These are phyloP conservation scores for Cryptosporidium viatorum DNA, from an alignment of 169 alveolate genomes.

Conservation along the genomic window DNA sequence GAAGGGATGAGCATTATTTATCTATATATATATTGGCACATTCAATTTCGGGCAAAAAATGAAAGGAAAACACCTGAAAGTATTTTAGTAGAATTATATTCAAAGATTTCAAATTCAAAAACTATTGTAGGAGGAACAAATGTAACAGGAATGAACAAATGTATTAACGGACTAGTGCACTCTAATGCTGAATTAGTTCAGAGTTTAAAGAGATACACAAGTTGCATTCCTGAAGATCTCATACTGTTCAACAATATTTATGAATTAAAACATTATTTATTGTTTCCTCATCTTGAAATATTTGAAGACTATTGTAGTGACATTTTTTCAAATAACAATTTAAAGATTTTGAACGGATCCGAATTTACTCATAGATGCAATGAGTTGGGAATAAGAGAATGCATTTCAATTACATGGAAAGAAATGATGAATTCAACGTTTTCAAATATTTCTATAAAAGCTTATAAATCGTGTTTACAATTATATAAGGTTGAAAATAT, in stretches of 20 bases:
- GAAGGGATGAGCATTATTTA: constrained; percentile 35
- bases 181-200: neutral
- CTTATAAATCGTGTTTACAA: constrained; percentile 20
- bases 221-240: neutral
- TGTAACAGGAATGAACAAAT: neutral
- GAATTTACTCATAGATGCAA: constrained; percentile 6
- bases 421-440: constrained; percentile 26
- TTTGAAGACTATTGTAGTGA: neutral
- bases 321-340: neutral
- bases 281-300: constrained; percentile 52
- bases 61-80: constrained; percentile 25
- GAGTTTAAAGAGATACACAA: neutral
- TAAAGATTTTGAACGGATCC: neutral
- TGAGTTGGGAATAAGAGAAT: constrained; percentile 38
- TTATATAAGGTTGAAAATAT: constrained; percentile 5
- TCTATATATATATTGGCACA: constrained; percentile 36
- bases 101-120: neutral
- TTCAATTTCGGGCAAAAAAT: constrained; percentile 11
- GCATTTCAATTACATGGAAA: constrained; percentile 33
- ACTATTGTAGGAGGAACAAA: neutral
- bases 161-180: constrained; percentile 14
- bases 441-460: neutral
- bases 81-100: constrained; percentile 3
- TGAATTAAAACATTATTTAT: neutral
- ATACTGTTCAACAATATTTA: neutral